phyloP scores from a whole-genome alignment of 441 rosid species.

The Erysimum pusillum region DNA sequence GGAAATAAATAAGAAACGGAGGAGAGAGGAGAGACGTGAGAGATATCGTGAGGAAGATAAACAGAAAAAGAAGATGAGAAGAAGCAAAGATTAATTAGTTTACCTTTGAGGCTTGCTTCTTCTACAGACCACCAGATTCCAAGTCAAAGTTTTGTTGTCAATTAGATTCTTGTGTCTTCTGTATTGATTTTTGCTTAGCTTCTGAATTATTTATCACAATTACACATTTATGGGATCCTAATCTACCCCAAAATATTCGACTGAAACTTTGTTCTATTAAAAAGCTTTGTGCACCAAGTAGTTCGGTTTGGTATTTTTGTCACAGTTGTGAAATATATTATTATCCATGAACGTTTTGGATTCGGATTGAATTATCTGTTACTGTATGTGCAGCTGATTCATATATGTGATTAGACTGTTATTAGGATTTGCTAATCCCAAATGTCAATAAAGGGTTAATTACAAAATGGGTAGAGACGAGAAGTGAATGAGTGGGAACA shows the following conservation, averaged over 20 bases:
- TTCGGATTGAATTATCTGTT: too few species aligned
- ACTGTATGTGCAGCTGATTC: too few species aligned
- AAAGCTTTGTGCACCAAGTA: background rate
- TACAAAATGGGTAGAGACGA: background rate
- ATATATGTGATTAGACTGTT: too few species aligned
- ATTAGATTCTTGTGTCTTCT: background rate
- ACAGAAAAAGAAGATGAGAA: slow-evolving; percentile 60
- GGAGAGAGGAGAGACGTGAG: slow-evolving; percentile 80
- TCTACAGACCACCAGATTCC: background rate
- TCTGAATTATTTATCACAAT: background rate
- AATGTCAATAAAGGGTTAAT: too few species aligned
- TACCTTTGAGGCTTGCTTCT: too few species aligned
- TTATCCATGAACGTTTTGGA: too few species aligned
- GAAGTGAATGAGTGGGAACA: slow-evolving; percentile 7
- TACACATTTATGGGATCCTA: background rate
- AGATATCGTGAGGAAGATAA: slow-evolving; percentile 77
- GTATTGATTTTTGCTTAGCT: background rate
- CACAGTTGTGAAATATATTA: too few species aligned
- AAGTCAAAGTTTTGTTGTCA: slow-evolving; percentile 9
- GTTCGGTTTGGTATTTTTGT: too few species aligned
- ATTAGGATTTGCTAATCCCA: too few species aligned
- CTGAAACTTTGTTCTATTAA: background rate
- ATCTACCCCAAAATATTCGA: background rate
- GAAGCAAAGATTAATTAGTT: slow-evolving; percentile 51
- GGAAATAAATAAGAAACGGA: slow-evolving; percentile 67